Evolutionary conservation across 228 moss, liverwort and hornwort genomes (phyloP).

Genomic region (Sphagnum fallax): DNA sequence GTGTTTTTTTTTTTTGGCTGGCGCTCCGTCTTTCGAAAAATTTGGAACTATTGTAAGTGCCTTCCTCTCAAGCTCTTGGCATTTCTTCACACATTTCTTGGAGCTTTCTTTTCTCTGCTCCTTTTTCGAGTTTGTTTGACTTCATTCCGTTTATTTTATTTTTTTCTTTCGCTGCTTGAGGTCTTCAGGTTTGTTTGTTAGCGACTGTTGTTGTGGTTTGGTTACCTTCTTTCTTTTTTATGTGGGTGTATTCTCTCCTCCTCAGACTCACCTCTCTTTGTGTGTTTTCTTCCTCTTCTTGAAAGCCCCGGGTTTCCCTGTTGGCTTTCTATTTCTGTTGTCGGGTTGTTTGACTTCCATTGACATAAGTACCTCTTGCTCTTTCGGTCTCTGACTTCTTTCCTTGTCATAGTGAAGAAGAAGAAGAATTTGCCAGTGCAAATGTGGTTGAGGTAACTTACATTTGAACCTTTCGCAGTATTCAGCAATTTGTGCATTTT

Average conservation of each 20-base stretch:
- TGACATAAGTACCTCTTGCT: too few relatives aligned
- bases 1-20: background rate
- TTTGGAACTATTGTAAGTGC: background rate
- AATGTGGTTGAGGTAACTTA: too few relatives aligned
- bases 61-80: constrained; percentile 1
- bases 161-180: background rate
- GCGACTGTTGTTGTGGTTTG: background rate
- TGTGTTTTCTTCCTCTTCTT: too few relatives aligned
- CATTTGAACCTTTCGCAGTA: background rate
- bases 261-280: too few relatives aligned
- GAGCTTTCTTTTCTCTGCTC: background rate
- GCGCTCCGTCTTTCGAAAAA: background rate
- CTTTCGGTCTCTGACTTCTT: background rate
- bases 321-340: too few relatives aligned
- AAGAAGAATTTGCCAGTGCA: background rate
- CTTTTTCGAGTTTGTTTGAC: too few relatives aligned
- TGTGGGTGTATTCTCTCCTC: background rate
- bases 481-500: background rate
- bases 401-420: background rate
- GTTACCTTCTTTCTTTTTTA: background rate
- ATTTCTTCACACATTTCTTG: background rate
- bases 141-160: background rate
- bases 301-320: too few relatives aligned
- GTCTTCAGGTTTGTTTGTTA: background rate
- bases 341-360: too few relatives aligned